These are phyloP conservation scores for Phytophthora aleatoria DNA, from an alignment of 352 stramenopile species.

Conservation along the genomic window DNA sequence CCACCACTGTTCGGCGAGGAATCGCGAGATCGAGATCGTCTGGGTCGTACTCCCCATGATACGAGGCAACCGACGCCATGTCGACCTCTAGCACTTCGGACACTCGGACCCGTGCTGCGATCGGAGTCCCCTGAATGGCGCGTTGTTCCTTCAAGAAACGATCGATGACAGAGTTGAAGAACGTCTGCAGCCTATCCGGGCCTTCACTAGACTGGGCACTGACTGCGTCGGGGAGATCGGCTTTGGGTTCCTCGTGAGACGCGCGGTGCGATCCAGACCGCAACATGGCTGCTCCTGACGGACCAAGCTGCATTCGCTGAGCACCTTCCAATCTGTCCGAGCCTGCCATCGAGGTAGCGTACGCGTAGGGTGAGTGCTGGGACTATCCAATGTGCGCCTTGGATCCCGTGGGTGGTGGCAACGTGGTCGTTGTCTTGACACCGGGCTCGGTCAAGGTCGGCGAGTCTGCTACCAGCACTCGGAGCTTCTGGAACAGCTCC, in stretches of 20 bases:
- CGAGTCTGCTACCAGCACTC: neutral
- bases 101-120: neutral
- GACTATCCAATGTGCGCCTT: no score
- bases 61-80: neutral
- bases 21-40: neutral
- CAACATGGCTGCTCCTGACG: neutral
- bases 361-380: no score
- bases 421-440: neutral
- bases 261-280: neutral
- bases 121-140: neutral
- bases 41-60: neutral
- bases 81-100: neutral
- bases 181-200: neutral
- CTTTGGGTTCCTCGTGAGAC: neutral
- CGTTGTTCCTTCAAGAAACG: neutral
- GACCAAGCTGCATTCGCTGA: no score
- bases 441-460: no score
- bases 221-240: no score
- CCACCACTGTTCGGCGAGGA: no score
- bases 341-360: no score
- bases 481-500: neutral
- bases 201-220: no score
- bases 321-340: no score
- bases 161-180: neutral
- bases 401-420: no score